These are phyloP conservation scores for Tephrocybe sp. DNA, from an alignment of 768 basidiomycete species.

Conservation along the genomic window DNA sequence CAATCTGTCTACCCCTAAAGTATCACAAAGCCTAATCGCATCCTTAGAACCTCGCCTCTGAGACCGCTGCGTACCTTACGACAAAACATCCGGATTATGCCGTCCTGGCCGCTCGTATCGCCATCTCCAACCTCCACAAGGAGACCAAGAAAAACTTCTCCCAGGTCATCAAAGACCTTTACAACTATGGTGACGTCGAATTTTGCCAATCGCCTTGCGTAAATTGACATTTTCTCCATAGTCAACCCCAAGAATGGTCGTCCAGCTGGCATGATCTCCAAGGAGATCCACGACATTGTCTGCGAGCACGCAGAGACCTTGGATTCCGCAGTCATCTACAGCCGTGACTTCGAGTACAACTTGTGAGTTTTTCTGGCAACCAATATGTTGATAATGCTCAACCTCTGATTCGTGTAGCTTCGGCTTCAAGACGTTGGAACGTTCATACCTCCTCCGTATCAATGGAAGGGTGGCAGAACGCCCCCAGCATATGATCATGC, in stretches of 20 bases:
- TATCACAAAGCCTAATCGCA: not conserved
- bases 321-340: constrained; percentile 95
- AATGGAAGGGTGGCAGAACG: constrained; percentile 95
- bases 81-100: constrained; percentile 99
- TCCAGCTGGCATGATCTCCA: constrained; percentile 87
- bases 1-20: not conserved
- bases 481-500: constrained; percentile 99
- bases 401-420: constrained; percentile 56
- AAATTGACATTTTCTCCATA: constrained; percentile 20
- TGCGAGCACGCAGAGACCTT: constrained; percentile 77
- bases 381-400: not conserved
- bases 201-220: not conserved
- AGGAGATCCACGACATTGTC: constrained; percentile 82
- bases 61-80: constrained; percentile 96
- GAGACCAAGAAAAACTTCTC: constrained; percentile 99
- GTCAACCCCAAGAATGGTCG: constrained; percentile 96
- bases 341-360: constrained; percentile 98
- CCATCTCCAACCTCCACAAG: constrained; percentile 98
- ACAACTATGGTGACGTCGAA: constrained; percentile 69
- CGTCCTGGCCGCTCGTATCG: constrained; percentile 96
- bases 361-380: constrained; percentile 51
- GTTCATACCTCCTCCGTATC: constrained; percentile 94
- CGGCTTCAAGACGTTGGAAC: constrained; percentile 99
- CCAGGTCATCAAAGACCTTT: constrained; percentile 86
- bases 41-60: constrained; percentile 86